These are phyloP conservation scores for Stagonosporopsis vannaccii DNA, from an alignment of 2,329 filamentous ascomycete species.

Conservation along the genomic window DNA sequence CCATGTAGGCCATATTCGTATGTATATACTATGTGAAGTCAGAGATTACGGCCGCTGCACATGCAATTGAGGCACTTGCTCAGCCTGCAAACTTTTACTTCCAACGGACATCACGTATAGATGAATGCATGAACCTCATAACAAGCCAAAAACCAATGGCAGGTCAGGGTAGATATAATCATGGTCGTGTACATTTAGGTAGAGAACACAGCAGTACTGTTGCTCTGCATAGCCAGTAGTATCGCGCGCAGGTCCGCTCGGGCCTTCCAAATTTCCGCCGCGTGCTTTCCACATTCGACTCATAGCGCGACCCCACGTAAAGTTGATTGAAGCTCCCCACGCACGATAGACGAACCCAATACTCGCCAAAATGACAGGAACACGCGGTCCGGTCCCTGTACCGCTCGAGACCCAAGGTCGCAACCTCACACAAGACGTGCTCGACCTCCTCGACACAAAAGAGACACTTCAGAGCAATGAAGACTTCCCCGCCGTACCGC, in stretches of 20 bases:
- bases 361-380: conserved; percentile 52
- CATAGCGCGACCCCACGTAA: conserved; percentile 34
- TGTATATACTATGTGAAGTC: too few relatives aligned
- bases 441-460: conserved; percentile 68
- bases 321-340: conserved; percentile 21
- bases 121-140: too few relatives aligned
- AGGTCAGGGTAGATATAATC: not conserved
- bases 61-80: too few relatives aligned
- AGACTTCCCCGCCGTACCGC: conserved; percentile 55
- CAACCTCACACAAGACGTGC: conserved; percentile 77
- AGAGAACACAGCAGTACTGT: not conserved
- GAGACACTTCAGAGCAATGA: conserved; percentile 61
- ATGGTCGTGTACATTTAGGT: too few relatives aligned
- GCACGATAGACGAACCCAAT: conserved; percentile 13
- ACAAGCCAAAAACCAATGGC: not conserved
- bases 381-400: conserved; percentile 58
- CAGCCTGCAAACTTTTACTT: too few relatives aligned
- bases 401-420: conserved; percentile 48
- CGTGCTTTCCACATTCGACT: conserved; percentile 35
- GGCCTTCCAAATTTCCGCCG: conserved; percentile 35
- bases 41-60: too few relatives aligned
- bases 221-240: conserved; percentile 23
- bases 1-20: too few relatives aligned
- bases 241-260: conserved; percentile 27
- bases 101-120: too few relatives aligned